phyloP scores from a whole-genome alignment of 2,329 filamentous ascomycete genomes.

The Monosporascus sp. region DNA sequence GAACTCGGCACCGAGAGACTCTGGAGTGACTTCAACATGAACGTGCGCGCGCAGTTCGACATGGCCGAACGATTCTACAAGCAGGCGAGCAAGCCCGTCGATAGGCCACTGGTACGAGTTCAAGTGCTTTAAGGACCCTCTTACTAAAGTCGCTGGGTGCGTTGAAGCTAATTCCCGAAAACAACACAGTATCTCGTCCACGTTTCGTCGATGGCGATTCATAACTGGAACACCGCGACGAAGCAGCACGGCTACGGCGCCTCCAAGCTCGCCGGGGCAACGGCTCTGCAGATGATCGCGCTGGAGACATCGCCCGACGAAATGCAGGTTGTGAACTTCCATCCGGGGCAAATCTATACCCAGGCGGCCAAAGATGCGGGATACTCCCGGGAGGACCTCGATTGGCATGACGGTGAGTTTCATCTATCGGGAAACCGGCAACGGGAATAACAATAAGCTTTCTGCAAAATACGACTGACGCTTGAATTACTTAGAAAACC shows the following conservation, averaged over 20 bases:
- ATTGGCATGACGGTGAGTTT: conserved; percentile 26
- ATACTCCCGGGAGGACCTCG: conserved; percentile 13
- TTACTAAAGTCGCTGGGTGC: background rate
- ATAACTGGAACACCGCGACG: conserved; percentile 19
- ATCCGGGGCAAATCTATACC: conserved; percentile 34
- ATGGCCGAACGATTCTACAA: conserved; percentile 29
- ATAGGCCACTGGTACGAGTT: conserved; percentile 10
- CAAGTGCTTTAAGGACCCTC: background rate
- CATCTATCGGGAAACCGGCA: background rate
- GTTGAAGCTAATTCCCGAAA: background rate
- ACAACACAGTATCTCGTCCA: conserved; percentile 25
- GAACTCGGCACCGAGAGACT: conserved; percentile 13
- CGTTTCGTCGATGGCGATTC: conserved; percentile 24
- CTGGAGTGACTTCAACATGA: conserved; percentile 24
- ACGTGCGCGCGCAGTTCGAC: conserved; percentile 26
- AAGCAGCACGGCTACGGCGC: conserved; percentile 27
- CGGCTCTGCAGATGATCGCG: conserved; percentile 33
- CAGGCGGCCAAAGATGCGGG: conserved; percentile 18
- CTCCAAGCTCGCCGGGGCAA: conserved; percentile 32
- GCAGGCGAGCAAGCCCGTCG: conserved; percentile 19
- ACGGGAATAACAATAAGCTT: too few species aligned
- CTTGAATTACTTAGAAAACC: conserved; percentile 10
- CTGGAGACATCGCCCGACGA: conserved; percentile 25
- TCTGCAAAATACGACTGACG: too few species aligned
- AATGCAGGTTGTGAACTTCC: conserved; percentile 35